Percentiles rank a stretch among this genome's conserved stretches.
phyloP scores from a whole-genome alignment of 352 stramenopile genomes.

The Achlya hypogyna region DNA sequence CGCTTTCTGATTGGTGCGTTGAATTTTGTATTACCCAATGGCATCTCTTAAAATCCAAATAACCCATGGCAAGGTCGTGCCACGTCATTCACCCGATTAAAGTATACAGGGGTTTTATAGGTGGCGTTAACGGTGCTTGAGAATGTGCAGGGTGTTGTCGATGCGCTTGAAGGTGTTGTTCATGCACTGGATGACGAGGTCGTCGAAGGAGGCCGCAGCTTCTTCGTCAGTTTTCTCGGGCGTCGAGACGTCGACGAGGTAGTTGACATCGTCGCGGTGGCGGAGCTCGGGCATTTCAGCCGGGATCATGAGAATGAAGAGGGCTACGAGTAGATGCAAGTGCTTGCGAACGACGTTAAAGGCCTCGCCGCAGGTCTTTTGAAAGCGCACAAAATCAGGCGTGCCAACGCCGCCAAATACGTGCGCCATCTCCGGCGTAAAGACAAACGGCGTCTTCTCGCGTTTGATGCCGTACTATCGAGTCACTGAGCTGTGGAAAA shows the following conservation, averaged over 20 bases:
- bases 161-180: constrained; percentile 81
- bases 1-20: background rate
- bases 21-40: too few relatives aligned
- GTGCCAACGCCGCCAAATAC: constrained; percentile 65
- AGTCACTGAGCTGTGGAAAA: too few relatives aligned
- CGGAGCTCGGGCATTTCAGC: constrained; percentile 76
- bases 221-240: constrained; percentile 64
- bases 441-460: constrained; percentile 80
- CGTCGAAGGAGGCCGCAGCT: constrained; percentile 52
- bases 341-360: constrained; percentile 76
- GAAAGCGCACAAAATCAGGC: constrained; percentile 63
- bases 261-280: constrained; percentile 77
- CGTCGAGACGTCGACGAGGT: constrained; percentile 62
- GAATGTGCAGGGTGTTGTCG: constrained; percentile 78
- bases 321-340: constrained; percentile 75
- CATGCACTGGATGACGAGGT: constrained; percentile 73
- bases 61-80: background rate
- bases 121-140: constrained; percentile 28
- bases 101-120: too few relatives aligned
- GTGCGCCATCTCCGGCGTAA: constrained; percentile 81
- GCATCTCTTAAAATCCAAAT: background rate
- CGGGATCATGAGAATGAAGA: constrained; percentile 80
- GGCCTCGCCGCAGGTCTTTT: constrained; percentile 55
- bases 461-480: constrained; percentile 61
- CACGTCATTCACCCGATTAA: background rate